phyloP scores from a whole-genome alignment of 768 basidiomycete genomes.

The Lanmaoa rubissima region DNA sequence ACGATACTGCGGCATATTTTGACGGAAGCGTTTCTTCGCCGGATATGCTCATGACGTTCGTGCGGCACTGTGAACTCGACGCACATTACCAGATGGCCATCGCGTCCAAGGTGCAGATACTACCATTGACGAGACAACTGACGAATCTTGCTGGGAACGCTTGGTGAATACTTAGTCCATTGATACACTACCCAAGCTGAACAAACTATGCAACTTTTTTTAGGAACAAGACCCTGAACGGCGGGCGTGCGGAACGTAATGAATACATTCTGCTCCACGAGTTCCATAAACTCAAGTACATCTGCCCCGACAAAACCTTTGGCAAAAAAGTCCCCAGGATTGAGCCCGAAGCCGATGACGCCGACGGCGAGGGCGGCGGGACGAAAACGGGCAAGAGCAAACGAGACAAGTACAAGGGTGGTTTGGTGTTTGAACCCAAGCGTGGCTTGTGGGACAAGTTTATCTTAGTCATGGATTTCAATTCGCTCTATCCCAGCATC shows the following conservation, averaged over 20 bases:
- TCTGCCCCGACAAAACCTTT: conserved; percentile 93
- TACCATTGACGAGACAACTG: conserved; percentile 89
- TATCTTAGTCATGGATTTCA: conserved; percentile 99
- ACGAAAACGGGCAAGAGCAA: conserved; percentile 59
- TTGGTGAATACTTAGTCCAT: conserved; percentile 55
- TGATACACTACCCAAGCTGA: background rate
- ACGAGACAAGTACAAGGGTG: conserved; percentile 97
- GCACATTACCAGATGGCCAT: conserved; percentile 98
- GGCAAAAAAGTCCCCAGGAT: conserved; percentile 66
- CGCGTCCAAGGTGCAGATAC: conserved; percentile 86
- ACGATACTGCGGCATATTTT: conserved; percentile 89
- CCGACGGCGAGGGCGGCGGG: conserved; percentile 44
- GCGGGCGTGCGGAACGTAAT: conserved; percentile 97
- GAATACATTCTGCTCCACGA: conserved; percentile 99
- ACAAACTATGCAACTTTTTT: background rate
- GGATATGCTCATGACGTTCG: conserved; percentile 79
- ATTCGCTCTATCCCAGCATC: conserved; percentile 97
- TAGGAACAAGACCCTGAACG: conserved; percentile 97
- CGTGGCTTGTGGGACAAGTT: conserved; percentile 94
- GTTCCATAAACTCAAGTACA: conserved; percentile 93
- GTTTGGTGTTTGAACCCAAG: conserved; percentile 96
- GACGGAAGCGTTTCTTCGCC: conserved; percentile 79
- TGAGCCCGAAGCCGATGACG: conserved; percentile 54
- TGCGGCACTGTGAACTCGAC: conserved; percentile 92
- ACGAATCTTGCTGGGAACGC: conserved; percentile 96